Conservation (phyloP, 176 grass and related monocot species). For the Carex littledalei region DNA sequence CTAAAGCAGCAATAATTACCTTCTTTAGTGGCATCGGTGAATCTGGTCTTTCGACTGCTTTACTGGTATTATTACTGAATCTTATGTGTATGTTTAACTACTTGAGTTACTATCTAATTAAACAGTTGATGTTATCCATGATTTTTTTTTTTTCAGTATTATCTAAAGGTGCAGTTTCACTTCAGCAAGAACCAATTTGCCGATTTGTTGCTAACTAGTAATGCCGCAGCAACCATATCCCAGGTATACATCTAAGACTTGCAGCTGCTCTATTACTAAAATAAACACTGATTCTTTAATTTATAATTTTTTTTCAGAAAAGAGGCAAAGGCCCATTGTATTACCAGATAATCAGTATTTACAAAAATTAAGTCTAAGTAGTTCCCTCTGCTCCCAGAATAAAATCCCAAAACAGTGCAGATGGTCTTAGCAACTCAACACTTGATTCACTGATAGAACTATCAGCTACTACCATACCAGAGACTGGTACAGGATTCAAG, state of each 20-base stretch:
- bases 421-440: too few relatives aligned
- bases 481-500: too few relatives aligned
- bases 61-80: constrained; percentile 43
- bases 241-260: constrained; percentile 52
- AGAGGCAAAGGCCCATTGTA: too few relatives aligned
- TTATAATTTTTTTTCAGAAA: not conserved
- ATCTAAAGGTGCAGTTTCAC: constrained; percentile 76
- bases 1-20: constrained; percentile 49
- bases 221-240: constrained; percentile 57
- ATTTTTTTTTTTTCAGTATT: constrained; percentile 43
- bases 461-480: too few relatives aligned
- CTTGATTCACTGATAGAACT: too few relatives aligned
- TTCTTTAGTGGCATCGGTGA: constrained; percentile 86
- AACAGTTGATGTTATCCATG: not conserved
- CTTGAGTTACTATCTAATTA: not conserved
- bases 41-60: constrained; percentile 58
- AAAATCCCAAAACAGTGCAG: too few relatives aligned
- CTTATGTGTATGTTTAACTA: not conserved
- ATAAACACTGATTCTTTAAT: not conserved
- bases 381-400: too few relatives aligned
- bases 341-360: too few relatives aligned
- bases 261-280: not conserved
- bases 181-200: constrained; percentile 93
- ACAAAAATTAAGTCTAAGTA: too few relatives aligned
- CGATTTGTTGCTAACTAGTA: constrained; percentile 62